Base-by-base conservation (phyloP, 192 early-diverging fungal genomes). In the Endogone sp. region DNA sequence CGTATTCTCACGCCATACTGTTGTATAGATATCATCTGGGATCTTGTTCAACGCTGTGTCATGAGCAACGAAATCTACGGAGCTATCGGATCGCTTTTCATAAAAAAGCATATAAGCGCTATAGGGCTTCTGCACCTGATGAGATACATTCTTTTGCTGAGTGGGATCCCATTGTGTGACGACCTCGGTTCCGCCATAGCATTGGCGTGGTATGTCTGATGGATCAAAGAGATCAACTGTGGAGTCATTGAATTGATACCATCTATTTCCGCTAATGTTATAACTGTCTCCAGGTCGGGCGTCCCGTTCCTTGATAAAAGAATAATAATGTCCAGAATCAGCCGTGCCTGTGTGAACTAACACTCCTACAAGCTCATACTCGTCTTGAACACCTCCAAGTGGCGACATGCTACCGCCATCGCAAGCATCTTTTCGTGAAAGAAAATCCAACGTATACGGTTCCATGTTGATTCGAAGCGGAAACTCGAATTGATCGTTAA, bases 401-500 rank as follows among this genome's bases (percentile, higher is more conserved):
- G 37, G 37, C 37, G 37, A 49, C 37, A 49, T 49, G 6, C 16
- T 16, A 49, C 16, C 37, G 37, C 37, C 37, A 49, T 49, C 16
- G 37, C 37, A 11, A 29, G 72, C 75, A 37, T 80, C 78, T 58
- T 75, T 80, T 32, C 67, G 24, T 3, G 71, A 73, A 30, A 78
- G 54, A 56, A 78, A 80, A 26, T 78, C 75, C 49, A 80, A 60
- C n/a, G 81, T 83, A 56, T 84, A 85, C 4, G 82, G 84, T 31
- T 81, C 79, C 88, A 88, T 84, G 56, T 88, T 75, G 3, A 88
- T 64, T 11, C 65, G 49, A 8, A 65, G 70, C 9, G 87, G 87
- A 54, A 89, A 86, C 58, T 84, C 83, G 64, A 89, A 84, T 3
- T 65, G 69, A 57, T 89, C 87, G 59, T 88, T 86, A 60, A 88